phyloP scores from a whole-genome alignment of 2,329 filamentous ascomycete genomes.

The Trichophyton schoenleinii region DNA sequence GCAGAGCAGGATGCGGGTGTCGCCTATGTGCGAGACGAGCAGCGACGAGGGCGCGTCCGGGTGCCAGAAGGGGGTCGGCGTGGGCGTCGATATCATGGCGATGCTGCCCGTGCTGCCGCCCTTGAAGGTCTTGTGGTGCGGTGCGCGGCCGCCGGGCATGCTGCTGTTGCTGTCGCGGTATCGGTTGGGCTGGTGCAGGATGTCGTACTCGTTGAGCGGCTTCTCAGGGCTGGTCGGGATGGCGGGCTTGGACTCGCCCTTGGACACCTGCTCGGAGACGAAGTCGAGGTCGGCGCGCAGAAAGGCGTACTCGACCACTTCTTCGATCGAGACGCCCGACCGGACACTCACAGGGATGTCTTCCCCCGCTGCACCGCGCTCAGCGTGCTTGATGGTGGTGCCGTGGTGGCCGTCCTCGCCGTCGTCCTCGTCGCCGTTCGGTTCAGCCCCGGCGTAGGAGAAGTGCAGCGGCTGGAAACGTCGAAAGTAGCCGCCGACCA shows the following conservation, averaged over 20 bases:
- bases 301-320: slow-evolving; percentile 77
- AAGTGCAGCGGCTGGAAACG: slow-evolving; percentile 79
- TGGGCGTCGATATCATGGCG: slow-evolving; percentile 82
- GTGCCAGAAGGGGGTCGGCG: slow-evolving; percentile 88
- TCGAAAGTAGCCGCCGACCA: slow-evolving; percentile 87
- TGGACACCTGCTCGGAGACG: slow-evolving; percentile 73
- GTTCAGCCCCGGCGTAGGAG: slow-evolving; percentile 29
- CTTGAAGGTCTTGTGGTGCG: slow-evolving; percentile 57
- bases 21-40: slow-evolving; percentile 80
- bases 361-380: slow-evolving; percentile 6
- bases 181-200: slow-evolving; percentile 53
- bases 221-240: slow-evolving; percentile 52
- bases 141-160: slow-evolving; percentile 35
- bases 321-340: slow-evolving; percentile 32
- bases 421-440: slow-evolving; percentile 15
- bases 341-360: slow-evolving; percentile 19
- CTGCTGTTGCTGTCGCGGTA: slow-evolving; percentile 19
- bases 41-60: slow-evolving; percentile 73
- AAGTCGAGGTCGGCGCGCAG: slow-evolving; percentile 91
- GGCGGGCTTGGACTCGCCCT: slow-evolving; percentile 52
- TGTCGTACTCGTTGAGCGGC: slow-evolving; percentile 73
- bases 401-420: slow-evolving; percentile 20
- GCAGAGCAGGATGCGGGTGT: slow-evolving; percentile 82
- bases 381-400: slow-evolving; percentile 17
- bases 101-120: slow-evolving; percentile 88